A percentile compares a stretch with the other conserved stretches of the same genome.
phyloP scores from a whole-genome alignment of 2,329 filamentous ascomycete genomes.

The Pseudonectria foliicola region DNA sequence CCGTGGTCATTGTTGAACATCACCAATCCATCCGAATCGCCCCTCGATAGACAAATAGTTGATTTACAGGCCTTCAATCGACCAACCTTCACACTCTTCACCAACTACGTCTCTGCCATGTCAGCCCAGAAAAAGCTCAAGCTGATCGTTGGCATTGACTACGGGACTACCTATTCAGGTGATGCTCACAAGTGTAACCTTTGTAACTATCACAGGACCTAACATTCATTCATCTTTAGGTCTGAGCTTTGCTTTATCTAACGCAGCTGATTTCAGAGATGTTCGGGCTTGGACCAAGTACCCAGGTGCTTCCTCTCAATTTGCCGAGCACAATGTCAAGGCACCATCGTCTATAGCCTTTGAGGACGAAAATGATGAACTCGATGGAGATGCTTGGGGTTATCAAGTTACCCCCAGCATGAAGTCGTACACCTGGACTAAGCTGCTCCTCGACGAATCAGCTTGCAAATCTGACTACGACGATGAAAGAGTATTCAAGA shows the following conservation, averaged over 20 bases:
- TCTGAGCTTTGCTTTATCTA: conserved; percentile 11
- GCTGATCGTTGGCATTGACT: conserved; percentile 8
- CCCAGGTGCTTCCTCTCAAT: conserved; percentile 7
- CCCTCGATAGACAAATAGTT: too few species aligned
- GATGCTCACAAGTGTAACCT: too few species aligned
- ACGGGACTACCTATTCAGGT: conserved; percentile 15
- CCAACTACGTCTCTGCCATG: background rate
- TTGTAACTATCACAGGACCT: too few species aligned
- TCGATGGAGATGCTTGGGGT: conserved; percentile 4
- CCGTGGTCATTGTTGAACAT: too few species aligned
- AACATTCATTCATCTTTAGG: background rate
- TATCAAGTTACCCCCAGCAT: conserved; percentile 10
- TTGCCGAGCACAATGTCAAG: conserved; percentile 11
- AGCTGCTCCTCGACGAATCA: conserved; percentile 8
- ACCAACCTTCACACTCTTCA: background rate
- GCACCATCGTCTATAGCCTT: conserved; percentile 11
- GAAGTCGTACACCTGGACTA: conserved; percentile 9
- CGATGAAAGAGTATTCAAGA: background rate
- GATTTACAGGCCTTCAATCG: too few species aligned
- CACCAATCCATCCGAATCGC: too few species aligned
- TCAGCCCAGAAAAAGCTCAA: background rate
- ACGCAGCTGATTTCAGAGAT: conserved; percentile 10
- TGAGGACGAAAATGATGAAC: conserved; percentile 8
- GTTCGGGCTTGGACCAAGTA: conserved; percentile 12
- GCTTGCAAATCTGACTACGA: conserved; percentile 5